Conservation (phyloP, 768 basidiomycete species). For the Neoboletus subvelutipes region DNA sequence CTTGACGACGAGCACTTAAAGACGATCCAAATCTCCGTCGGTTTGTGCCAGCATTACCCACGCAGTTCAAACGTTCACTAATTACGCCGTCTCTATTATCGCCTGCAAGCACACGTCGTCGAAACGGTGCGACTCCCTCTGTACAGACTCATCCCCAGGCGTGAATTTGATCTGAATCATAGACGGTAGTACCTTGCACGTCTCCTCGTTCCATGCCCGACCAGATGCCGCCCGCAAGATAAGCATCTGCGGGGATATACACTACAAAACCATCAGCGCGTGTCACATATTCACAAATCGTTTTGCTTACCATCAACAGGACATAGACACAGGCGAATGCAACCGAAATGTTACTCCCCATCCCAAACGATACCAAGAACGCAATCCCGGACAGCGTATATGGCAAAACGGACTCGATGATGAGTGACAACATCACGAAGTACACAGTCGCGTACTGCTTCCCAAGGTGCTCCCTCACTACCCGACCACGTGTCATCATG, state of each 20-base stretch:
- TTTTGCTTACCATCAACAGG: conserved; percentile 22
- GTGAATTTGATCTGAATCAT: conserved; percentile 19
- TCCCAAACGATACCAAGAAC: conserved; percentile 24
- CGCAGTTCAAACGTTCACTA: background rate
- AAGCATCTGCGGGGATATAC: conserved; percentile 28
- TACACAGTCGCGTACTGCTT: conserved; percentile 21
- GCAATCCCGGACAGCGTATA: conserved; percentile 27
- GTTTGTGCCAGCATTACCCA: no score
- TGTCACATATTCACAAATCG: background rate
- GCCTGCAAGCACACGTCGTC: background rate
- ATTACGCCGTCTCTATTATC: conserved; percentile 2
- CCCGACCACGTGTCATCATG: conserved; percentile 12
- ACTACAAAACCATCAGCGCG: conserved; percentile 9
- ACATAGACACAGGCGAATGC: conserved; percentile 22
- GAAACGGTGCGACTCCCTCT: background rate
- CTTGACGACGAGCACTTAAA: no score
- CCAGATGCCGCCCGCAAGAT: conserved; percentile 25
- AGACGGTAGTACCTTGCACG: background rate
- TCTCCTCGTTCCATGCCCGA: conserved; percentile 16
- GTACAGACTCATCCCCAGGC: background rate
- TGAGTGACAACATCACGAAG: conserved; percentile 14
- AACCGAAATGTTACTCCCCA: conserved; percentile 12
- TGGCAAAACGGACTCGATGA: conserved; percentile 28
- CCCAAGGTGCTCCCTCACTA: conserved; percentile 17
- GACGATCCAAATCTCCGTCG: background rate